Evolutionary conservation across 1,139 yeast genomes (phyloP), one percentile per base, ranked within the genome.

Genomic region (Sugiyamaella castrensis): DNA sequence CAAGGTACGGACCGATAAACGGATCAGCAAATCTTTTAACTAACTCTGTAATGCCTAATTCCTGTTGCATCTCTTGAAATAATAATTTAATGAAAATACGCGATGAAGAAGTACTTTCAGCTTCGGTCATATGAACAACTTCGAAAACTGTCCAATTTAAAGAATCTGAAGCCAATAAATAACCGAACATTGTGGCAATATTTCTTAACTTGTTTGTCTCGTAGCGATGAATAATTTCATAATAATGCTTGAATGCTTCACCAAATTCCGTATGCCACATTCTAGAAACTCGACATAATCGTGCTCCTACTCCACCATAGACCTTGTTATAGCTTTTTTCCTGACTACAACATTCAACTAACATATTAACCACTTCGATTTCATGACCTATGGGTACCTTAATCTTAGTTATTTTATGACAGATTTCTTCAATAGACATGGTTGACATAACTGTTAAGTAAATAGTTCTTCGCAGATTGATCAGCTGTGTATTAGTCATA

Each of bases 361-460:
- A 71, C 80, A 88, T 87, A 57, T 87, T 92, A 9, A 80, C 81
- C 36, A 87, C 72, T 56, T 79, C 73, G 16, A 55, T 54, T 51
- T 68, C 67, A 37, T 63, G 63, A 7, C 65, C 66, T 9, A 53
- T 57, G 1, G 67, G 65, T 3, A 64, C 56, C 3, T 55, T 45
- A 33, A 69, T 62, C 60, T 76, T 77, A 38, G 87, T 59, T 10
- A 92, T 69, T 64, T 91, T 91, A 66, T 91, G 98, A 0, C 87
- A 89, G 0, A 96, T 94, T 71, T 92, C 99, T 57, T 88, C 96
- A 2, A 92, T 82, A 0, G 95, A 84, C 81, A 91, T 79, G 49
- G 96, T 83, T n/a, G 97, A 87, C 86, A 87, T 89, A 29, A 92
- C 72, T 0, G 94, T 84, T 41, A 89, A 71, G 60, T 91, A 91